phyloP scores from a whole-genome alignment of 2,329 filamentous ascomycete genomes.

The Talaromyces sp. region DNA sequence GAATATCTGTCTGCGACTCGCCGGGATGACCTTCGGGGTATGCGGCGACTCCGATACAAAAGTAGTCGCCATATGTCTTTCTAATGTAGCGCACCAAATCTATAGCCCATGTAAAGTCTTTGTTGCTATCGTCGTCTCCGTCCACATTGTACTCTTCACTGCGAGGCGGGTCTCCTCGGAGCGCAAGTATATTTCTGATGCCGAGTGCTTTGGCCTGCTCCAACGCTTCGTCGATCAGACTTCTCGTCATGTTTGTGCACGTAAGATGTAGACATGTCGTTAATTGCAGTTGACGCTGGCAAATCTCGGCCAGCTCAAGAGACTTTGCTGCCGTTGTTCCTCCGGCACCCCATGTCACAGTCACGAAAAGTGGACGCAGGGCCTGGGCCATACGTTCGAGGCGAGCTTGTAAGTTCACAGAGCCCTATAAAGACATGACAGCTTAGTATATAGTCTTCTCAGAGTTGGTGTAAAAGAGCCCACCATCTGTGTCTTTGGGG shows the following conservation, averaged over 20 bases:
- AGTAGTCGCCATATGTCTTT: conserved; percentile 83
- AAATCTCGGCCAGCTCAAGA: conserved; percentile 90
- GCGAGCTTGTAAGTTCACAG: conserved; percentile 87
- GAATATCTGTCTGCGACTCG: conserved; percentile 79
- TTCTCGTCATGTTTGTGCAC: conserved; percentile 94
- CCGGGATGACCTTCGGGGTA: conserved; percentile 96
- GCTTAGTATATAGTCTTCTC: neutral
- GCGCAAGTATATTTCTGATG: conserved; percentile 87
- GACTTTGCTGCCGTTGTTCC: conserved; percentile 89
- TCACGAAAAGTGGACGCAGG: conserved; percentile 88
- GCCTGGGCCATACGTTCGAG: conserved; percentile 93
- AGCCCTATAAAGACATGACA: conserved; percentile 54
- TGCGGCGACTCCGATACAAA: conserved; percentile 89
- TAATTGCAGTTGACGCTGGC: conserved; percentile 83
- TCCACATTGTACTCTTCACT: conserved; percentile 79
- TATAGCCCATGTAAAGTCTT: conserved; percentile 82
- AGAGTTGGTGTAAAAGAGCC: conserved; percentile 22
- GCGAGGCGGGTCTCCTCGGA: conserved; percentile 86
- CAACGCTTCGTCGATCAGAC: conserved; percentile 80
- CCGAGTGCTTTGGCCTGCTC: conserved; percentile 87
- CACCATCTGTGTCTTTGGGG: conserved; percentile 89
- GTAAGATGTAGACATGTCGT: conserved; percentile 96
- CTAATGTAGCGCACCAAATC: conserved; percentile 89
- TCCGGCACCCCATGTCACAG: conserved; percentile 95
- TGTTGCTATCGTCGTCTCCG: conserved; percentile 59